Evolutionary conservation across 2,329 filamentous ascomycete species (phyloP), one percentile per base, ranked within the genome.

Genomic region (Cryphonectria carpinicola): DNA sequence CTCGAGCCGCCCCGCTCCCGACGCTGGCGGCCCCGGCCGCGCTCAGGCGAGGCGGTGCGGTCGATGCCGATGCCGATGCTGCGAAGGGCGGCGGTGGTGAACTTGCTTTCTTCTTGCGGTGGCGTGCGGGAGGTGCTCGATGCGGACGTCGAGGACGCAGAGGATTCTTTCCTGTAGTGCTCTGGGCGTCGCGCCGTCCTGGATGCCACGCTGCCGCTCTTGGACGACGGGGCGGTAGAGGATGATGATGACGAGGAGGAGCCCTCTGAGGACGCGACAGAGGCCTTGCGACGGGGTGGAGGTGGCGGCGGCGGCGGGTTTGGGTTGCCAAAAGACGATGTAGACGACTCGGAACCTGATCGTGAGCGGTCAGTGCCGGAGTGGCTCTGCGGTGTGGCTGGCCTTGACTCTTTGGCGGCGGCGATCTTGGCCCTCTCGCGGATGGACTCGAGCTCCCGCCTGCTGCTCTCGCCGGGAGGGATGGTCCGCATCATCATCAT

Each of bases 361-460:
- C 71, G 65, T 13, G 70, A 66, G 19, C 71, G 68, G 17, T 72
- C 71, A 52, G 66, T 54, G 58, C 25, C 66, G 10, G 66, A 17
- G 11, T 22, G 66, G 19, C 56, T 52, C 19, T 61, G 60, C 7
- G 71, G 65, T 4, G 71, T 68, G 10, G 65, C 41, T 4, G 68
- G 65, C 14, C 62, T 67, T 17, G 19, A 32, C 32, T 66, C 68
- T 22, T 66, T 66, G 5, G 66, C 66, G 11, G 54, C 46, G 10
- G 71, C 71, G 11, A 41, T 46, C n/a, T 60, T 68, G 28, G 71
- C 71, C 25, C 70, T 68, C 66, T 72, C 71, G 7, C 71, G 68
- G 58, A 72, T 68, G 14, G 66, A 68, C n/a, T 72, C 71, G 61
- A 72, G 64, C 62, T 72, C 71, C n/a, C 71, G 66, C 3, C 71